Evolutionary conservation across 73 alveolate genomes (phyloP).

Genomic region (Paramecium biaurelia): DNA sequence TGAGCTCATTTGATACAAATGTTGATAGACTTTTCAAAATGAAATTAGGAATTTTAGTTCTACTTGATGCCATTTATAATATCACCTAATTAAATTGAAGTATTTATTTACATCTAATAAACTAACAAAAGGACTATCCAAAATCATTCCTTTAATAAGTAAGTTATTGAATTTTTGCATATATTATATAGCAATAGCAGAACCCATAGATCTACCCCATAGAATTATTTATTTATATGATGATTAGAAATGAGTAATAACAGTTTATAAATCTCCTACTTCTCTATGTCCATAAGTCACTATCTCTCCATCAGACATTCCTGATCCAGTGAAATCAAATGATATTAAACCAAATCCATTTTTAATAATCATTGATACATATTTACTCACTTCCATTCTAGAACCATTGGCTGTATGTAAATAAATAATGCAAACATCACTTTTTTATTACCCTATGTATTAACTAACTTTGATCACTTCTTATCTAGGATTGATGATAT

Average conservation of each 20-base stretch:
- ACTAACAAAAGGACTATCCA: slow-evolving; percentile 13
- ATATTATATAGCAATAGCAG: neutral
- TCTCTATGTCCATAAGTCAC: slow-evolving; percentile 23
- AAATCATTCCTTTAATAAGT: neutral
- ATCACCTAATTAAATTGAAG: neutral
- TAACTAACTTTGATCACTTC: neutral
- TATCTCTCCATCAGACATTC: slow-evolving; percentile 10
- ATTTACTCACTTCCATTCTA: neutral
- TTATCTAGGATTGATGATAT: neutral
- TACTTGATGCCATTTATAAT: neutral
- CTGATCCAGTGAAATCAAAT: slow-evolving; percentile 33
- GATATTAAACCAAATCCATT: neutral
- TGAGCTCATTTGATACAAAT: neutral
- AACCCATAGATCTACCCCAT: slow-evolving; percentile 44
- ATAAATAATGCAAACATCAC: neutral
- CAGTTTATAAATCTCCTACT: neutral
- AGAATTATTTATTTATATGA: neutral
- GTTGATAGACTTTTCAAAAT: neutral
- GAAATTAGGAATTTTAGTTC: neutral
- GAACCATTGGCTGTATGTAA: slow-evolving; percentile 33
- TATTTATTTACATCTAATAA: neutral
- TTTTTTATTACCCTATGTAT: neutral
- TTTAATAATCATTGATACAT: neutral
- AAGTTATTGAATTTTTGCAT: slow-evolving; percentile 7
- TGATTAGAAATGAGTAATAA: neutral